Conservation (phyloP, 2,329 filamentous ascomycete genomes). For the Arthrinium phaeospermum region DNA sequence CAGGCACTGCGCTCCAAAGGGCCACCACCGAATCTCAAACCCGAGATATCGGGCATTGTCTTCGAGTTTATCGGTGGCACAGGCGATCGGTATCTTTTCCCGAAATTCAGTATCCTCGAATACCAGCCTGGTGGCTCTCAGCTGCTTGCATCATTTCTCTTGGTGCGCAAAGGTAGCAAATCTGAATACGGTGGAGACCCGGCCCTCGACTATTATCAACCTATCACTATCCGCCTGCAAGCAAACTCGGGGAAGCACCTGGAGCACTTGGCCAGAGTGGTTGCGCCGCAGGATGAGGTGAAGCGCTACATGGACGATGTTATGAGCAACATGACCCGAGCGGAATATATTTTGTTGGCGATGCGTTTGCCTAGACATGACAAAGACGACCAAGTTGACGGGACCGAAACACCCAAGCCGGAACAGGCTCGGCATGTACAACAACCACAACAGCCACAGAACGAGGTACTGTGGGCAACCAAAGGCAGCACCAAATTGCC, state of each 20-base stretch:
- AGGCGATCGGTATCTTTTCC: conserved; percentile 80
- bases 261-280: conserved; percentile 65
- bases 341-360: conserved; percentile 69
- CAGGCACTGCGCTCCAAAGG: conserved; percentile 67
- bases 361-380: conserved; percentile 65
- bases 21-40: conserved; percentile 57
- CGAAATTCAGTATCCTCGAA: conserved; percentile 78
- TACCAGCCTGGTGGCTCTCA: conserved; percentile 63
- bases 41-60: conserved; percentile 69
- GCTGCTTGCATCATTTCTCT: conserved; percentile 76
- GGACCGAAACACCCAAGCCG: conserved; percentile 30
- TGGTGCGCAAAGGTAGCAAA: conserved; percentile 74
- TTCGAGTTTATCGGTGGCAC: conserved; percentile 71
- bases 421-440: conserved; percentile 30
- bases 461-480: conserved; percentile 42
- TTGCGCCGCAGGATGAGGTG: conserved; percentile 68
- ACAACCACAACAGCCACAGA: conserved; percentile 25
- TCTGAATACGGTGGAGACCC: conserved; percentile 69
- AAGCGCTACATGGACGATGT: conserved; percentile 72
- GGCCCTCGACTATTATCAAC: conserved; percentile 75
- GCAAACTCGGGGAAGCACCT: conserved; percentile 61
- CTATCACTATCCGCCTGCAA: conserved; percentile 68
- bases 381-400: conserved; percentile 41
- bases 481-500: conserved; percentile 31
- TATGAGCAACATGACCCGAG: conserved; percentile 72